Conservation (phyloP, 805 yeast genomes). For the Maudiozyma serrabonitensis region DNA sequence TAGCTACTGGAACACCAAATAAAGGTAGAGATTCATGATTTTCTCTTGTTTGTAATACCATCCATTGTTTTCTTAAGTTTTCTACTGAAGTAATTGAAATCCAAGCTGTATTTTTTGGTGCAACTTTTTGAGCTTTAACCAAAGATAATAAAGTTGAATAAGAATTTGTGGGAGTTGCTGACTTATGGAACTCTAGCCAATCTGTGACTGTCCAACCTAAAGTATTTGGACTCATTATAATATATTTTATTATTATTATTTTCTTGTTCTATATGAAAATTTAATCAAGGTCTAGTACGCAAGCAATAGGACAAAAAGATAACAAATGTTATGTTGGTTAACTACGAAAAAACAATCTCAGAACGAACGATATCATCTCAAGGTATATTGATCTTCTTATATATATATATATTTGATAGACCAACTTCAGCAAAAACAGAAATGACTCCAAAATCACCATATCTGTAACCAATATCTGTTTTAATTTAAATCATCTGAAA, state of each 20-base stretch:
- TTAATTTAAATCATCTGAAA: no score
- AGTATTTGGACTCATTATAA: conserved; percentile 7
- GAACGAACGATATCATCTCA: no score
- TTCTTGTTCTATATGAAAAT: no score
- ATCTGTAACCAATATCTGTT: no score
- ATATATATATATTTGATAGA: no score
- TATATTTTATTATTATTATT: not conserved
- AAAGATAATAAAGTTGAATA: conserved; percentile 38
- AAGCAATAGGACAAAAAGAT: no score
- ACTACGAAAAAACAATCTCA: no score
- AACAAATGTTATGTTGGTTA: no score
- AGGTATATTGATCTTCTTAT: no score
- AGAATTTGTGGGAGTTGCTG: conserved; percentile 53
- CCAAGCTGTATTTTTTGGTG: conserved; percentile 79
- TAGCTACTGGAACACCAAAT: conserved; percentile 91
- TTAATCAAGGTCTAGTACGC: no score
- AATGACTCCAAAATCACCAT: no score
- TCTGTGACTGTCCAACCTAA: conserved; percentile 75
- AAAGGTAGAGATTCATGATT: conserved; percentile 50
- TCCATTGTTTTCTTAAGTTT: conserved; percentile 70
- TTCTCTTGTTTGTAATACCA: conserved; percentile 52
- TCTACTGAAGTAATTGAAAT: conserved; percentile 61
- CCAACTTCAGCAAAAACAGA: no score
- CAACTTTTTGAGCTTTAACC: conserved; percentile 36
- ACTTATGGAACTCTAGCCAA: conserved; percentile 64